phyloP scores from a whole-genome alignment of 2,329 filamentous ascomycete genomes.

The Sclerotinia trifoliorum region DNA sequence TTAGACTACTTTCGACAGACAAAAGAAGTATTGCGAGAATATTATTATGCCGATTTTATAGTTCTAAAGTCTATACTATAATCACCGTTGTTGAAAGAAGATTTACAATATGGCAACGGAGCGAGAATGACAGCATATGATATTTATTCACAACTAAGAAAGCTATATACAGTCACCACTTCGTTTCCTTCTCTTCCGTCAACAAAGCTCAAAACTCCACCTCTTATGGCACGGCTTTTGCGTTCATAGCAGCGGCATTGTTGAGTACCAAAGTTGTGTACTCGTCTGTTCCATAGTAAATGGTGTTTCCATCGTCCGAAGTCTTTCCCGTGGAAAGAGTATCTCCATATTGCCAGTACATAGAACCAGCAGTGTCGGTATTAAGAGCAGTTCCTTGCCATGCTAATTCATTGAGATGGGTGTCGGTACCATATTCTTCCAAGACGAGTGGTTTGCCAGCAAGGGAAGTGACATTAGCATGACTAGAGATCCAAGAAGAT shows the following conservation, averaged over 20 bases:
- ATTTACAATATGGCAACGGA: neutral
- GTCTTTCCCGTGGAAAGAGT: slow-evolving; percentile 32
- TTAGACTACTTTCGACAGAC: too few relatives aligned
- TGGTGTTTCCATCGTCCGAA: slow-evolving; percentile 34
- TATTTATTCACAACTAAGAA: neutral
- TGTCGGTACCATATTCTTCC: slow-evolving; percentile 44
- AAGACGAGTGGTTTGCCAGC: slow-evolving; percentile 45
- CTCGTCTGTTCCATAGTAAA: slow-evolving; percentile 36
- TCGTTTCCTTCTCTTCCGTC: neutral
- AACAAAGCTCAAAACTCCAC: too few relatives aligned
- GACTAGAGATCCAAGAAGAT: slow-evolving; percentile 48
- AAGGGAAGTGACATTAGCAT: slow-evolving; percentile 43
- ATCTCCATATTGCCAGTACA: slow-evolving; percentile 40
- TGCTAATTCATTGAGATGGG: slow-evolving; percentile 27
- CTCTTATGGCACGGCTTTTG: slow-evolving; percentile 25
- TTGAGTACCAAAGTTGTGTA: slow-evolving; percentile 32
- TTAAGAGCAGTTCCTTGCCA: slow-evolving; percentile 34
- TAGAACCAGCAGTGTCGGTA: slow-evolving; percentile 34
- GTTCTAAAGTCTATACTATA: too few relatives aligned
- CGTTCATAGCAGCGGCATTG: slow-evolving; percentile 33
- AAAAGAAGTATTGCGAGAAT: too few relatives aligned
- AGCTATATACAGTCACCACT: neutral
- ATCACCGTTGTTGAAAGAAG: too few relatives aligned
- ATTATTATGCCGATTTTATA: too few relatives aligned
- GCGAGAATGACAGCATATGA: neutral